phyloP scores from a whole-genome alignment of 2,329 filamentous ascomycete genomes.

The Hirsutella minnesotensis region DNA sequence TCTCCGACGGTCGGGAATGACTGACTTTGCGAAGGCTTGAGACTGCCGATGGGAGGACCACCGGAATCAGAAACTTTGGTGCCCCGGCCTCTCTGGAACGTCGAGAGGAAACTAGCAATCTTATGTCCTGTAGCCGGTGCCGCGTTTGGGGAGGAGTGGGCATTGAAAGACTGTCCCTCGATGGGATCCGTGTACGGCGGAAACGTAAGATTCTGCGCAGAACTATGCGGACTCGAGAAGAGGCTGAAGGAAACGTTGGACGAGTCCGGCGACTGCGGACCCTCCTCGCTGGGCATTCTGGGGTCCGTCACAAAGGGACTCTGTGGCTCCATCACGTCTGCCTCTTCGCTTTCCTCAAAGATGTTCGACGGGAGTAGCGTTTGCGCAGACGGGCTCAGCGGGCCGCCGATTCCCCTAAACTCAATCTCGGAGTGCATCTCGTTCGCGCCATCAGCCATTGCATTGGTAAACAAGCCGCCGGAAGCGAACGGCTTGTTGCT shows the following conservation, averaged over 20 bases:
- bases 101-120: slow-evolving; percentile 44
- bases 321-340: slow-evolving; percentile 31
- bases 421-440: slow-evolving; percentile 48
- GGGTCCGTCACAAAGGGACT: slow-evolving; percentile 22
- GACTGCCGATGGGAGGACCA: slow-evolving; percentile 53
- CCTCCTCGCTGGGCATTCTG: slow-evolving; percentile 21
- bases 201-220: slow-evolving; percentile 45
- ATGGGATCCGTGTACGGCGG: slow-evolving; percentile 33
- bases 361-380: slow-evolving; percentile 59
- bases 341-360: slow-evolving; percentile 50
- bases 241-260: slow-evolving; percentile 44
- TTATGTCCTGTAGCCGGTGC: slow-evolving; percentile 19
- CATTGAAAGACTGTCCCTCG: slow-evolving; percentile 30
- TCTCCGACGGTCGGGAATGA: slow-evolving; percentile 58
- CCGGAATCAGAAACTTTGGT: slow-evolving; percentile 40
- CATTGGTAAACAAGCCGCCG: slow-evolving; percentile 40
- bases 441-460: slow-evolving; percentile 25
- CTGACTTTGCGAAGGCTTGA: slow-evolving; percentile 64
- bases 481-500: slow-evolving; percentile 38
- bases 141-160: slow-evolving; percentile 27
- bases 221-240: slow-evolving; percentile 50
- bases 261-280: slow-evolving; percentile 49
- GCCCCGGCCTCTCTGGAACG: slow-evolving; percentile 47
- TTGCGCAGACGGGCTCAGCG: slow-evolving; percentile 66
- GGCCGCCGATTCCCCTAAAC: slow-evolving; percentile 50